Evolutionary conservation across 306 rosid genomes (phyloP).

Genomic region (Notholithocarpus densiflorus): DNA sequence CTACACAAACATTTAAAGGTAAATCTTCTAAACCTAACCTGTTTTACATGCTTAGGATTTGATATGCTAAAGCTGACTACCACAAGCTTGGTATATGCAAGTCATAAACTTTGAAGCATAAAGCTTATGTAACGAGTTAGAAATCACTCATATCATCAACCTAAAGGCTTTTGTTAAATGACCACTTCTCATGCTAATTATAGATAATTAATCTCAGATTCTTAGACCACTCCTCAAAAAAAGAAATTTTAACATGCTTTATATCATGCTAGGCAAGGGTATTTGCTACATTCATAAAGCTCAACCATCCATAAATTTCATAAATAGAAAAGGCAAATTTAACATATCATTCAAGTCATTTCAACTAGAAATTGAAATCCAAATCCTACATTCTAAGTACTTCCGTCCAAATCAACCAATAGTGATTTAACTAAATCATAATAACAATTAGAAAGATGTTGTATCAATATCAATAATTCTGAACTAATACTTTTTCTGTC

Average conservation of each 20-base stretch:
- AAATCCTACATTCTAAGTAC: too few species aligned
- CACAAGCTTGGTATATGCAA: slow-evolving; percentile 73
- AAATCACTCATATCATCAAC: background rate
- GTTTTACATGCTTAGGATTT: slow-evolving; percentile 75
- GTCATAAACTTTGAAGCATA: slow-evolving; percentile 4
- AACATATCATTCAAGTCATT: too few species aligned
- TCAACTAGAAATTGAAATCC: too few species aligned
- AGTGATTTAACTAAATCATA: too few species aligned
- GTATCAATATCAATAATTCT: too few species aligned
- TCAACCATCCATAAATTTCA: too few species aligned
- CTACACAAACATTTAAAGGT: background rate
- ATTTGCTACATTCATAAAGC: too few species aligned
- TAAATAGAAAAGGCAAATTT: too few species aligned
- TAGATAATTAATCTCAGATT: background rate
- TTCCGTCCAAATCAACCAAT: too few species aligned
- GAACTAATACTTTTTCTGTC: too few species aligned
- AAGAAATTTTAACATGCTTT: too few species aligned
- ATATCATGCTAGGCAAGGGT: too few species aligned
- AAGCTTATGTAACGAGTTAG: background rate
- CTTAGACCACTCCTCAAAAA: background rate
- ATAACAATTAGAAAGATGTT: background rate
- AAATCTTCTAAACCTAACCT: slow-evolving; percentile 38
- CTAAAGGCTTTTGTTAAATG: background rate
- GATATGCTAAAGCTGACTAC: slow-evolving; percentile 96
- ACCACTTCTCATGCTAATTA: background rate